Percentiles rank a stretch among this genome's conserved stretches.
These are phyloP conservation scores for Durio zibethinus DNA, from an alignment of 345 rosid species.

Conservation along the genomic window DNA sequence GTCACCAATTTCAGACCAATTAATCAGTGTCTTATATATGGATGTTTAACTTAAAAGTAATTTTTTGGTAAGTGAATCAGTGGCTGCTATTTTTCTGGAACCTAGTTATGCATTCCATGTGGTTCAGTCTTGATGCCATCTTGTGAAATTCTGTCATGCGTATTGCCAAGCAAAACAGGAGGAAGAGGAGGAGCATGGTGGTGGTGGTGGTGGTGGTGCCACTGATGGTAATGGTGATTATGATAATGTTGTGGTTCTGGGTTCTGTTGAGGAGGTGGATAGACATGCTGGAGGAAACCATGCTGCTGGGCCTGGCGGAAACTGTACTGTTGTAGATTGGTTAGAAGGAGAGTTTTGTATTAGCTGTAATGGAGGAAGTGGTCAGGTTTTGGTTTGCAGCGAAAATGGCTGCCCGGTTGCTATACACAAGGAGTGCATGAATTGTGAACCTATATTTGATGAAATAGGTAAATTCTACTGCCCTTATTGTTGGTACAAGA, in stretches of 20 bases:
- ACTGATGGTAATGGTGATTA: background rate
- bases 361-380: conserved; percentile 15
- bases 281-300: background rate
- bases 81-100: background rate
- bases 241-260: conserved; percentile 1
- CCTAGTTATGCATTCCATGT: background rate
- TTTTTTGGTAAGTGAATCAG: background rate
- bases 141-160: background rate
- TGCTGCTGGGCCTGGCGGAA: background rate
- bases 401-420: background rate
- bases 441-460: conserved; percentile 25
- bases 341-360: conserved; percentile 30
- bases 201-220: too few species aligned
- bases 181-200: background rate
- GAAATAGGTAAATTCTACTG: conserved; percentile 52
- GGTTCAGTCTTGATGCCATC: background rate
- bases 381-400: background rate
- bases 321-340: conserved; percentile 2
- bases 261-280: background rate
- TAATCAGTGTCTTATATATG: background rate
- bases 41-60: background rate
- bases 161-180: conserved; percentile 4
- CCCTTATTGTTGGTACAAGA: conserved; percentile 62
- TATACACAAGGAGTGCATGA: conserved; percentile 7
- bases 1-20: background rate